Evolutionary conservation across 2,329 filamentous ascomycete genomes (phyloP), one percentile per base, ranked within the genome.

Genomic region (Fusarium verrucosum): DNA sequence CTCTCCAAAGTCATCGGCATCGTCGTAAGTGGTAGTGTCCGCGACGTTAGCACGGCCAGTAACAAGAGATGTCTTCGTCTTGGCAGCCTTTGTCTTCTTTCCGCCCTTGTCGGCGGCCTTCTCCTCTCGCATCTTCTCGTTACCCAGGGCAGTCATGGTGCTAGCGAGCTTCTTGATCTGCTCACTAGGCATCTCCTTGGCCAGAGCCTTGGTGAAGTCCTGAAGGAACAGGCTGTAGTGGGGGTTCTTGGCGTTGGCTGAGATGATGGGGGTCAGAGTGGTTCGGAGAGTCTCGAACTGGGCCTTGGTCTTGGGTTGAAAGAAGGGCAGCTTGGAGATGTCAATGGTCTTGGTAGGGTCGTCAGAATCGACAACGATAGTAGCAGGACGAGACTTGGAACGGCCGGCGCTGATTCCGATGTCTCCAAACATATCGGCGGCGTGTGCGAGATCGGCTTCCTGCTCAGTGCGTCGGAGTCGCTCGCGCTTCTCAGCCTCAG

Each of bases 121-220:
- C 85, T 99, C 95, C 78, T 97, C 94, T 83, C 93, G 96, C 90
- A 98, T 90, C 85, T 96, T 97, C 86, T 98, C 95, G 77, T 99
- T 99, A 76, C 92, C 87, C 54, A 97, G 85, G 7, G 93, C 90
- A n/a, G 94, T 97, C 73, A 99, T 80, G 7, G 87, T 85, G 77
- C 91, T 96, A 13, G 92, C 87, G 68, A 97, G 87, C 85, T 98
- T 98, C 87, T 98, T 97, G 80, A 98, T 94, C 81, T 98, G 93
- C 55, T 95, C 90, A 75, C 92, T 96, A 14, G 91, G 89, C 68
- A 99, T 80, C 25, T 97, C 94, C 80, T 93, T 94, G 71, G 89
- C 87, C 40, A 98, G 85, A 74, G 92, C 88, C 83, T 96, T 97
- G 66, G 86, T 80, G 74, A 99, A 95, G 73, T 98, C 95, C 77